Conservation (phyloP, 106 monocot genomes). For the Acorus gramineus region DNA sequence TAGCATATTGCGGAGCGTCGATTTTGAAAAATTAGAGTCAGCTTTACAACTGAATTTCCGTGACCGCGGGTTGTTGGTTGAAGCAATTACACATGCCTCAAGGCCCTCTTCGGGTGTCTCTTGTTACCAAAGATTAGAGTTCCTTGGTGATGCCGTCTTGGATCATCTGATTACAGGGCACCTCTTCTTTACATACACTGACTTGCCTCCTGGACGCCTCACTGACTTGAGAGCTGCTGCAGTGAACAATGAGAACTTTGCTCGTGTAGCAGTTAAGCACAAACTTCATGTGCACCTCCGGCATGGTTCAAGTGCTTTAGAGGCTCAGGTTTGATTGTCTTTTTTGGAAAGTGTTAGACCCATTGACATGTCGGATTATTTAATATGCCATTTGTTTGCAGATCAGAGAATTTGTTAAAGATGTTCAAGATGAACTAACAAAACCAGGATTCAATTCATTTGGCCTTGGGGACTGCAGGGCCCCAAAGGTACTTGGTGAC, state of each 20-base stretch:
- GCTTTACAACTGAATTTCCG: constrained; percentile 56
- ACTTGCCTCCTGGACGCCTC: constrained; percentile 82
- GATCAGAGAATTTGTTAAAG: constrained; percentile 98
- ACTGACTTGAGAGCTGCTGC: constrained; percentile 95
- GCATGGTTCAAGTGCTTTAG: constrained; percentile 91
- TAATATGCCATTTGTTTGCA: constrained; percentile 6
- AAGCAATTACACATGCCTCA: constrained; percentile 97
- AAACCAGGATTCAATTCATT: constrained; percentile 91
- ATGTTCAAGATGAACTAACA: constrained; percentile 67
- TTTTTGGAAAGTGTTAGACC: not conserved
- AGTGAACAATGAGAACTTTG: constrained; percentile 99
- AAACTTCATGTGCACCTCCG: constrained; percentile 84
- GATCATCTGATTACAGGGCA: constrained; percentile 89
- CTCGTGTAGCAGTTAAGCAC: constrained; percentile 87
- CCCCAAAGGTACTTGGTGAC: constrained; percentile 97
- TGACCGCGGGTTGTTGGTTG: constrained; percentile 54
- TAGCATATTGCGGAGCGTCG: constrained; percentile 54
- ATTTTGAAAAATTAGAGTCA: constrained; percentile 75
- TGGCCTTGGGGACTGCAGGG: constrained; percentile 94
- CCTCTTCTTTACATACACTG: constrained; percentile 81
- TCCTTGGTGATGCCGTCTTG: constrained; percentile 96
- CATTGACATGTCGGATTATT: too few relatives aligned
- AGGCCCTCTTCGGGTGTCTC: constrained; percentile 96
- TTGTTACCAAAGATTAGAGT: constrained; percentile 88
- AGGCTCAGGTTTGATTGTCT: constrained; percentile 56